Conservation (phyloP, 352 stramenopile species). For the Globisporangium solare region DNA sequence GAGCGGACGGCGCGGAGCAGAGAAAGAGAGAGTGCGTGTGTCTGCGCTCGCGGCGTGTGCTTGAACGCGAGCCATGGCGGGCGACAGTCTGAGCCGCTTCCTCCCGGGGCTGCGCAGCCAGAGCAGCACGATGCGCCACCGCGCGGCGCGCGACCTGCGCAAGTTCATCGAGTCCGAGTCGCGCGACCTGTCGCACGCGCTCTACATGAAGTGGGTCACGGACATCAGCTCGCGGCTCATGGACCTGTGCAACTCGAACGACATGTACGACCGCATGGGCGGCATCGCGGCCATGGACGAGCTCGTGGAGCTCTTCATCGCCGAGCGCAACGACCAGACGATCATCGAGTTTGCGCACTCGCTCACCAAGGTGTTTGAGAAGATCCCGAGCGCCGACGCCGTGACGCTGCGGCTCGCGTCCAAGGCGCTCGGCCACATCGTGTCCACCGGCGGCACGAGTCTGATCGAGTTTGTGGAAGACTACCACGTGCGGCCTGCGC, state of each 20-base stretch:
- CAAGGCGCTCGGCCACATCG: constrained; percentile 84
- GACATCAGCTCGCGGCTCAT: constrained; percentile 80
- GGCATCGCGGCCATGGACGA: constrained; percentile 88
- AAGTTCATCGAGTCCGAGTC: constrained; percentile 85
- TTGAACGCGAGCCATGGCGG: constrained; percentile 5
- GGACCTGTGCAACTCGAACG: constrained; percentile 77
- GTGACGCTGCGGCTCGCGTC: constrained; percentile 67
- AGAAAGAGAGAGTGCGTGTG: too few relatives aligned
- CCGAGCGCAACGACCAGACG: constrained; percentile 84
- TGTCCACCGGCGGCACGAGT: constrained; percentile 80
- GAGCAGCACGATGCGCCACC: constrained; percentile 56
- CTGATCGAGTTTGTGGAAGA: constrained; percentile 88
- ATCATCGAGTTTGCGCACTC: constrained; percentile 89
- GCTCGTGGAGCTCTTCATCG: constrained; percentile 86
- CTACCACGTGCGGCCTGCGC: constrained; percentile 83
- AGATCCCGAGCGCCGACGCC: constrained; percentile 71
- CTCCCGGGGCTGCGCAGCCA: constrained; percentile 67
- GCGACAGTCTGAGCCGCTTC: constrained; percentile 68
- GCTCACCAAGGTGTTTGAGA: constrained; percentile 85
- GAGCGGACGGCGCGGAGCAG: too few relatives aligned
- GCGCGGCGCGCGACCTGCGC: constrained; percentile 68
- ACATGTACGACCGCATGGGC: constrained; percentile 75
- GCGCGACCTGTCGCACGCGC: constrained; percentile 73
- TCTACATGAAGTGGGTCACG: constrained; percentile 87
- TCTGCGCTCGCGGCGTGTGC: background rate